A percentile compares a stretch with the other conserved stretches of the same genome.
Conservation (phyloP, 2,329 filamentous ascomycete genomes). For the Penicillium sp. region DNA sequence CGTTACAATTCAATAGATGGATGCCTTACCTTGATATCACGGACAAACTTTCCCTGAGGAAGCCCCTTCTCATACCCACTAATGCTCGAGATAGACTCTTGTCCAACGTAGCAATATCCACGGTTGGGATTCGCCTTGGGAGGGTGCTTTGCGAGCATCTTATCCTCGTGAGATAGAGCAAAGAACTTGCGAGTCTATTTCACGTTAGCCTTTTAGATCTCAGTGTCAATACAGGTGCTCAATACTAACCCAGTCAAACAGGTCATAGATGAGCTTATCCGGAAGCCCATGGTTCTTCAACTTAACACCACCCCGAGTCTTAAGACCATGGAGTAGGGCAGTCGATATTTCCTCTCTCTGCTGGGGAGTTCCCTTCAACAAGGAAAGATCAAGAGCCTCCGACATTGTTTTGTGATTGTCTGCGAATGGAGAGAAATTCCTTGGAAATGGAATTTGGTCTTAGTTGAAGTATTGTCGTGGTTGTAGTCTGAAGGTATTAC, state of each 20-base stretch:
- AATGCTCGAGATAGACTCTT: slow-evolving; percentile 38
- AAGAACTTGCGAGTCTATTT: slow-evolving; percentile 32
- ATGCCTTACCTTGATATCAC: slow-evolving; percentile 33
- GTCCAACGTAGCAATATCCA: slow-evolving; percentile 29
- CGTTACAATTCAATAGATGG: too few relatives aligned
- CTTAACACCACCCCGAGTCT: slow-evolving; percentile 27
- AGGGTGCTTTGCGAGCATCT: slow-evolving; percentile 40
- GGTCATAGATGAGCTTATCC: slow-evolving; percentile 16
- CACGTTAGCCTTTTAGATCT: neutral
- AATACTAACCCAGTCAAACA: slow-evolving; percentile 25
- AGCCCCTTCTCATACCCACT: slow-evolving; percentile 32
- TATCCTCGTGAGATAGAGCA: slow-evolving; percentile 34
- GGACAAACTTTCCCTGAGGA: slow-evolving; percentile 24
- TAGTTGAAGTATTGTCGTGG: neutral
- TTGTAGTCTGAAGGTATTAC: neutral
- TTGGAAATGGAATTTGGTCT: neutral
- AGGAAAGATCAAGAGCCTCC: slow-evolving; percentile 23
- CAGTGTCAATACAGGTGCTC: too few relatives aligned
- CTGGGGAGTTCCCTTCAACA: slow-evolving; percentile 24
- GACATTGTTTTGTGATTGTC: slow-evolving; percentile 17
- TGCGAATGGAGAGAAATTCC: neutral
- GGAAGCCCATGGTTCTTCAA: slow-evolving; percentile 31
- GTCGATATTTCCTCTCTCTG: slow-evolving; percentile 20
- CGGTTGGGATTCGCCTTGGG: slow-evolving; percentile 39
- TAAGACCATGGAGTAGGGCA: slow-evolving; percentile 21